Evolutionary conservation across 805 yeast species (phyloP), one percentile per base, ranked within the genome.

Genomic region (Barnettozyma pratensis): DNA sequence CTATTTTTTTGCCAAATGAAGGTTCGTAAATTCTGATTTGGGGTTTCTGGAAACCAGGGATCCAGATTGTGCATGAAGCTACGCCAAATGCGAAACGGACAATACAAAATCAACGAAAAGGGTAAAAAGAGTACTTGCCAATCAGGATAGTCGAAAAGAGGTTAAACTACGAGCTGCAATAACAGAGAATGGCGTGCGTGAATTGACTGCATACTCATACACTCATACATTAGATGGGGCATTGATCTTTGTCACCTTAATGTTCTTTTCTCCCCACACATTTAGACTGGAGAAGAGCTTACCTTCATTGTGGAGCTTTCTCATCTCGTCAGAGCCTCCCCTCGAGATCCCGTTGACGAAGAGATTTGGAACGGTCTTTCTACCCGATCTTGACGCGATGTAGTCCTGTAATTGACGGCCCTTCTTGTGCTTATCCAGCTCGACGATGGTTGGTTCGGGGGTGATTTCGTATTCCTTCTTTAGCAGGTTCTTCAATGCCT

Each of bases 311-410:
- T 87, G 90, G 49, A 88, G 68, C 34, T 69, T 73, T 28, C 66
- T 71, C 64, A 94, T 79, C 48, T 91, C 97, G 64, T 89, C 97
- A 38, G 80, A 80, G 3, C 99, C 99, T 37, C 99, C 99, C 55
- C 86, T 76, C 42, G 92, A 83, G 28, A 76, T 64, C 7, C 86
- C 85, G 48, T 82, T 85, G 46, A 92, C 77, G 46, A 88, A 73
- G 25, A 94, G 77, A 62, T 94, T 94, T 28, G 99, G 99, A 11
- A 94, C 99, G 0, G 98, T 92, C 30, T 69, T 69, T 57, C 97
- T 80, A 6, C 94, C 95, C 5, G 96, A 80, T 48, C 75, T 65
- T 44, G 74, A 71, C 14, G 75, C 84, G 45, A 94, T 74, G 65
- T 85, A 84, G 14, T 72, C 77, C 67, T 91, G 97, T 51, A 94